These are phyloP conservation scores for Babesia microti DNA, from an alignment of 169 alveolate genomes.

Conservation along the genomic window DNA sequence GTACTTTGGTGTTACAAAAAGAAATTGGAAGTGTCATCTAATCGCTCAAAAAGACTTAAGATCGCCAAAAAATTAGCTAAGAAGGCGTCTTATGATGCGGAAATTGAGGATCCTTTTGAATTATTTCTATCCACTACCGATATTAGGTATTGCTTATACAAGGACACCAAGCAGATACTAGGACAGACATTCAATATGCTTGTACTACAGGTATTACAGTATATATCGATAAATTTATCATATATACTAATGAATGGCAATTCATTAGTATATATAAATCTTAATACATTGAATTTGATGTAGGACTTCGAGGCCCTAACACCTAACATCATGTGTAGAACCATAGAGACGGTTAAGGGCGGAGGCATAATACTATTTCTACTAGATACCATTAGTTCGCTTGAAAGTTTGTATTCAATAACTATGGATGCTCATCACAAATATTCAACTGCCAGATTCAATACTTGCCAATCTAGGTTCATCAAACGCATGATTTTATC, in stretches of 20 bases:
- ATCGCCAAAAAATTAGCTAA: constrained; percentile 82
- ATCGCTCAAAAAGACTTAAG: constrained; percentile 87
- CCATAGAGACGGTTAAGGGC: constrained; percentile 98
- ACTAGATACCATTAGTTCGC: constrained; percentile 75
- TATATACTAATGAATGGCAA: background rate
- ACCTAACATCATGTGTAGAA: constrained; percentile 98
- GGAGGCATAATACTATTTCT: constrained; percentile 91
- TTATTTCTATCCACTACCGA: constrained; percentile 85
- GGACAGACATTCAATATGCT: constrained; percentile 95
- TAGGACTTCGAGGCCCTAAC: constrained; percentile 97
- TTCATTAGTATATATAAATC: background rate
- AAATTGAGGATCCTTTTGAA: constrained; percentile 93
- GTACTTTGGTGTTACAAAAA: constrained; percentile 98
- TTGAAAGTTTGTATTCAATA: constrained; percentile 65
- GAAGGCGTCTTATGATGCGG: constrained; percentile 84
- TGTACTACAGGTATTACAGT: constrained; percentile 64
- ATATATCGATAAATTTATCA: background rate
- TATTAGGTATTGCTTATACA: constrained; percentile 93
- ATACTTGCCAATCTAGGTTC: constrained; percentile 83
- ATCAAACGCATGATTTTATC: constrained; percentile 84
- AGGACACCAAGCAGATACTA: constrained; percentile 87
- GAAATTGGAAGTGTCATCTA: constrained; percentile 92
- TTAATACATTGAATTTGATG: background rate
- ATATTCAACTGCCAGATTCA: constrained; percentile 73
- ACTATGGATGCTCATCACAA: constrained; percentile 94